These are phyloP conservation scores for Fusarium lateritium DNA, from an alignment of 2,329 filamentous ascomycete genomes.

Conservation along the genomic window DNA sequence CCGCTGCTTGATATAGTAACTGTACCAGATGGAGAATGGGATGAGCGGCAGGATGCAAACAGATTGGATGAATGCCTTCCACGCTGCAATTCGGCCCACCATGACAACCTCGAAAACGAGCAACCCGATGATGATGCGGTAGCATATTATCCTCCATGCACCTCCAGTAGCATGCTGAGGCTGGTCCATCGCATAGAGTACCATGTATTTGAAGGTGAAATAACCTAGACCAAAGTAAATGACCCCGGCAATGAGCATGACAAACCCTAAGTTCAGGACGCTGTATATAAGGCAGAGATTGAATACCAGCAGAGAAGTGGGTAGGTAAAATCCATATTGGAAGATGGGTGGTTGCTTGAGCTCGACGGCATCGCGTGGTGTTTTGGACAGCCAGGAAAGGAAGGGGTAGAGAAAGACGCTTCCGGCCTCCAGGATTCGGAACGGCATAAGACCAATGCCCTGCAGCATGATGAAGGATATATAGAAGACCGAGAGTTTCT, in stretches of 20 bases:
- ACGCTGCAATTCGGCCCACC: constrained; percentile 85
- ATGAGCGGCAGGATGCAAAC: constrained; percentile 82
- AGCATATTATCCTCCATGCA: constrained; percentile 97
- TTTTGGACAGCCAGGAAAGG: constrained; percentile 82
- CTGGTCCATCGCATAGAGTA: constrained; percentile 98
- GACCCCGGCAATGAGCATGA: constrained; percentile 85
- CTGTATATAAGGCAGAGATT: constrained; percentile 97
- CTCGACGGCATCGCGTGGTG: constrained; percentile 89
- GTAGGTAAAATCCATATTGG: constrained; percentile 96
- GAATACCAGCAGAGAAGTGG: constrained; percentile 91
- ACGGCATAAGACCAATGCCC: constrained; percentile 92
- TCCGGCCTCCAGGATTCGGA: constrained; percentile 91
- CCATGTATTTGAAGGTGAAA: constrained; percentile 96
- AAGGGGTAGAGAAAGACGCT: constrained; percentile 88
- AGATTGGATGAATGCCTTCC: constrained; percentile 80
- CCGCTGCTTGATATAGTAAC: constrained; percentile 82
- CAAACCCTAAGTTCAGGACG: constrained; percentile 83
- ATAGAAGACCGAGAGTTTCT: constrained; percentile 85
- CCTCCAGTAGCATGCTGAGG: constrained; percentile 93
- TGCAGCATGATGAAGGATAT: constrained; percentile 95
- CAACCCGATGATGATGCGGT: constrained; percentile 87
- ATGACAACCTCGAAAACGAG: constrained; percentile 93
- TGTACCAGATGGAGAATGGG: constrained; percentile 88
- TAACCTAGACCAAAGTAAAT: constrained; percentile 88
- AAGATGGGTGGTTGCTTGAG: constrained; percentile 87